These are phyloP conservation scores for Ophiocordyceps robertsii DNA, from an alignment of 2,329 filamentous ascomycete genomes.

Conservation along the genomic window DNA sequence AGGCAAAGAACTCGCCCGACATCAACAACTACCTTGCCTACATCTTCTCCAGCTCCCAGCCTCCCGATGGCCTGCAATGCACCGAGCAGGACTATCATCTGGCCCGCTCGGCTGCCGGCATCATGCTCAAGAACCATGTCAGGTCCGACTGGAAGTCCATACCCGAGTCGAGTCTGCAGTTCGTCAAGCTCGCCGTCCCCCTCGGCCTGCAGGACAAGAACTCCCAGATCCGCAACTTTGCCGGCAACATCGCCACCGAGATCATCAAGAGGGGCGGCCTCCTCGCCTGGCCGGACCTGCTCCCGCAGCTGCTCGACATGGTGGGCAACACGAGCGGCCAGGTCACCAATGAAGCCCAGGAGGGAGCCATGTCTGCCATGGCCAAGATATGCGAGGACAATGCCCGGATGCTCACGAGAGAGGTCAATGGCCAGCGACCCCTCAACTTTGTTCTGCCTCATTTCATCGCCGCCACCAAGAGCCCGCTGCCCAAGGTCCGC, in stretches of 20 bases:
- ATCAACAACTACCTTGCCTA: conserved; percentile 96
- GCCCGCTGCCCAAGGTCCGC: conserved; percentile 62
- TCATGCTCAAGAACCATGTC: conserved; percentile 95
- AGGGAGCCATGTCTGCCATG: conserved; percentile 86
- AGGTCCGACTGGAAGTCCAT: conserved; percentile 63
- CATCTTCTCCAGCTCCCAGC: conserved; percentile 62
- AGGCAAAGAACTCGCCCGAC: conserved; percentile 79
- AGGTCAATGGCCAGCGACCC: conserved; percentile 79
- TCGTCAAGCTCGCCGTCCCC: conserved; percentile 70
- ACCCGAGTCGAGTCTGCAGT: conserved; percentile 54
- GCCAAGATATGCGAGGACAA: conserved; percentile 97
- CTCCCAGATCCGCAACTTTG: conserved; percentile 71
- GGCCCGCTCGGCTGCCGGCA: conserved; percentile 73
- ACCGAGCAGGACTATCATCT: conserved; percentile 52
- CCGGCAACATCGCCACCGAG: conserved; percentile 90
- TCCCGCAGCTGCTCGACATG: conserved; percentile 69
- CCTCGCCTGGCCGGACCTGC: conserved; percentile 78
- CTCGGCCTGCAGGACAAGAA: conserved; percentile 70
- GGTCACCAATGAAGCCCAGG: conserved; percentile 59
- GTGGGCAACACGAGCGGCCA: conserved; percentile 61
- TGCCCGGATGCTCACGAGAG: conserved; percentile 68
- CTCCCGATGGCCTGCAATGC: conserved; percentile 46
- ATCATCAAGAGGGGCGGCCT: conserved; percentile 74
- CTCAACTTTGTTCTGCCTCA: conserved; percentile 83
- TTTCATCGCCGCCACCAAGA: conserved; percentile 75